Percentiles rank a stretch among this genome's conserved stretches.
Evolutionary conservation across 2,329 filamentous ascomycete genomes (phyloP).

Genomic region (Hymenoscyphus occultus): DNA sequence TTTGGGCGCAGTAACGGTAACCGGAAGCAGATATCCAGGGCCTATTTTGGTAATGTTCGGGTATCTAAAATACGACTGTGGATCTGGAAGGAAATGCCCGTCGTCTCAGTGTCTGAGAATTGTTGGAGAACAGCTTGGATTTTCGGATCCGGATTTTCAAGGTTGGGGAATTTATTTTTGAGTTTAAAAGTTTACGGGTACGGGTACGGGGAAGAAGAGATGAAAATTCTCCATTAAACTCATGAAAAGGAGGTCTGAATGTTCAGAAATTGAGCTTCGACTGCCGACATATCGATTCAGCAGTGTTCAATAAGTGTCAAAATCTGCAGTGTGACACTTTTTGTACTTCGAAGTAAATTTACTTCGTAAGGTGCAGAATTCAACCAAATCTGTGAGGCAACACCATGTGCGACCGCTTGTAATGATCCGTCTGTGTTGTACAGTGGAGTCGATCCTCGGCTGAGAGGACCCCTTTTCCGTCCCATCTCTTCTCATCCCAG

Average conservation of each 20-base stretch:
- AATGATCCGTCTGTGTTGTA: no score
- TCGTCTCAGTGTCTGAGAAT: no score
- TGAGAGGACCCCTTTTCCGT: slow-evolving; percentile 1
- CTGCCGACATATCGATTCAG: slow-evolving; percentile 1
- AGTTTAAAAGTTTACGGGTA: no score
- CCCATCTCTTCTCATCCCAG: neutral
- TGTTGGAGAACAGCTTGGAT: neutral
- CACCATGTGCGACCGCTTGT: neutral
- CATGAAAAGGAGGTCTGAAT: no score
- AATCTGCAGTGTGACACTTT: neutral
- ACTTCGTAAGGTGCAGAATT: neutral
- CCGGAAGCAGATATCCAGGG: neutral
- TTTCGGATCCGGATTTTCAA: neutral
- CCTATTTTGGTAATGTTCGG: neutral
- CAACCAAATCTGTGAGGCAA: neutral
- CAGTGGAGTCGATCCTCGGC: neutral
- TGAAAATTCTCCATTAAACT: no score
- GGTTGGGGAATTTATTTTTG: no score
- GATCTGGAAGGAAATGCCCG: neutral
- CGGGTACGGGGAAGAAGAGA: no score
- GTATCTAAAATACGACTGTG: neutral
- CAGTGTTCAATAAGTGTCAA: neutral
- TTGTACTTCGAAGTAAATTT: neutral
- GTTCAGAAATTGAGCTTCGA: neutral
- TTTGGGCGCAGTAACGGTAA: neutral